phyloP scores from a whole-genome alignment of 495 filamentous ascomycete genomes.

The Pyrenula massariospora region DNA sequence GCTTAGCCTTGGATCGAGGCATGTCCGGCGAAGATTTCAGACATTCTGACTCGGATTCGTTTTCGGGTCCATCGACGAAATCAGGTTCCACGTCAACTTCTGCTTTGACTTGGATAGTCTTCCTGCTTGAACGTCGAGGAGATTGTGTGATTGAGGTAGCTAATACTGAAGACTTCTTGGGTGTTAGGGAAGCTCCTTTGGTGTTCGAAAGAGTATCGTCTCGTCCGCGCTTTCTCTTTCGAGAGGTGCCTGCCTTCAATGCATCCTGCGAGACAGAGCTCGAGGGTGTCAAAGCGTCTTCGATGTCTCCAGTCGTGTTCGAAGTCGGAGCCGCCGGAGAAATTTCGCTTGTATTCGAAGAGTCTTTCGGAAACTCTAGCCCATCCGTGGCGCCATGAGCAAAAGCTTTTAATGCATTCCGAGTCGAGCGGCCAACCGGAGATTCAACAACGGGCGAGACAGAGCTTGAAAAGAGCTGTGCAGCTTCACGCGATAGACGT shows the following conservation, averaged over 20 bases:
- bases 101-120: conserved; percentile 2
- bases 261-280: neutral
- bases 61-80: neutral
- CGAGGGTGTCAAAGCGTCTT: conserved; percentile 37
- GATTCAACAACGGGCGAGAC: conserved; percentile 6
- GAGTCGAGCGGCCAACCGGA: conserved; percentile 11
- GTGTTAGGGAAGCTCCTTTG: neutral
- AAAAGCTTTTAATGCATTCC: conserved; percentile 18
- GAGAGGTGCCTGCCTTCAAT: neutral
- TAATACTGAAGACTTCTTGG: conserved; percentile 1
- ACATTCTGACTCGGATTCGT: neutral
- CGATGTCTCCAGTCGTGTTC: conserved; percentile 36
- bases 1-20: conserved; percentile 2
- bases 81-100: neutral
- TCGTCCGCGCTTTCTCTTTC: neutral
- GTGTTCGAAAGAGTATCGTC: neutral
- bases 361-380: no score
- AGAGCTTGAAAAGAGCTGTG: conserved; percentile 12
- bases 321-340: no score
- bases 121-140: conserved; percentile 4
- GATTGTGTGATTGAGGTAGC: conserved; percentile 8
- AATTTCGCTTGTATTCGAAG: no score
- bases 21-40: conserved; percentile 6
- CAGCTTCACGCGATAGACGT: conserved; percentile 43
- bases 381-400: conserved; percentile 17